A percentile compares a stretch with the other conserved stretches of the same genome.
Evolutionary conservation across 2,329 filamentous ascomycete genomes (phyloP).

Genomic region (Epichloe sibirici): DNA sequence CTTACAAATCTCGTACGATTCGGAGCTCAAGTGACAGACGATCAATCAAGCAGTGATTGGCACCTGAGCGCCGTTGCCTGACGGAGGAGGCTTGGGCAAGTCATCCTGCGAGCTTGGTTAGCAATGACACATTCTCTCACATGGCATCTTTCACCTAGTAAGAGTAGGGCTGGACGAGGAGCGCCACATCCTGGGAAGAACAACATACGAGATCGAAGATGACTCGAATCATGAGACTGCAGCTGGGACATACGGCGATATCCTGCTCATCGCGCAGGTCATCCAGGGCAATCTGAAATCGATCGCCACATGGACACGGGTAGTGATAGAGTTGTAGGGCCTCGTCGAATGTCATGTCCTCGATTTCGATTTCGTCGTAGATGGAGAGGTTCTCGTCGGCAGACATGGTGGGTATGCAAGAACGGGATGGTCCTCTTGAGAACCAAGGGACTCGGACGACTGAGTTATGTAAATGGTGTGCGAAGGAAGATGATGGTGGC

Average conservation of each 20-base stretch:
- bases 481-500: too few relatives aligned
- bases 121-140: not conserved
- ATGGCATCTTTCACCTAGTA: not conserved
- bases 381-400: slow-evolving; percentile 57
- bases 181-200: not conserved
- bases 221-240: slow-evolving; percentile 90
- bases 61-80: slow-evolving; percentile 22
- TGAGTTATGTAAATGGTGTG: too few relatives aligned
- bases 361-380: slow-evolving; percentile 97
- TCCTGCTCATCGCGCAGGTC: slow-evolving; percentile 84
- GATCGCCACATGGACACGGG: slow-evolving; percentile 92
- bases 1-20: not conserved
- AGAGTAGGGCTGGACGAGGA: too few relatives aligned
- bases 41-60: slow-evolving; percentile 26
- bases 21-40: too few relatives aligned
- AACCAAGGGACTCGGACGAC: too few relatives aligned
- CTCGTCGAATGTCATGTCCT: slow-evolving; percentile 89
- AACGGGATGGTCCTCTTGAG: too few relatives aligned
- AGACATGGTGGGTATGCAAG: slow-evolving; percentile 32
- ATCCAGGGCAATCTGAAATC: slow-evolving; percentile 78
- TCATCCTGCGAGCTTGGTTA: slow-evolving; percentile 24
- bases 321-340: slow-evolving; percentile 83
- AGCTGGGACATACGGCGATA: slow-evolving; percentile 94
- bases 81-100: slow-evolving; percentile 27
- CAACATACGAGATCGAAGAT: slow-evolving; percentile 74